phyloP scores from a whole-genome alignment of 768 basidiomycete genomes.

The Lepiota venenata region DNA sequence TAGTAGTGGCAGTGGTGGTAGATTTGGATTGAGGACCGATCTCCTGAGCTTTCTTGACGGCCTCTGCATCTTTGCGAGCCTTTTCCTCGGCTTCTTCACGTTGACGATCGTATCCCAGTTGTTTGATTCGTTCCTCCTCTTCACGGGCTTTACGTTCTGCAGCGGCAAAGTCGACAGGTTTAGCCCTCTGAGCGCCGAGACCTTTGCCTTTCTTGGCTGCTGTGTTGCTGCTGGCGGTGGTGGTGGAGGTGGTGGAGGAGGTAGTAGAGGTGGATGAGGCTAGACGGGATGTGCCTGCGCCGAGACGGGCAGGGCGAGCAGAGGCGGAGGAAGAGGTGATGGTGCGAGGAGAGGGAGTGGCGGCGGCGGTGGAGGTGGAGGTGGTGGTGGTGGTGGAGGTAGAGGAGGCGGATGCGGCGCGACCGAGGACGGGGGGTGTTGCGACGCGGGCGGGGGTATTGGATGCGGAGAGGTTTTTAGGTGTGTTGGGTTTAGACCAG shows the following conservation, averaged over 20 bases:
- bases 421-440: slow-evolving; percentile 58
- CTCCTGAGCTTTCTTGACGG: slow-evolving; percentile 35
- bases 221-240: slow-evolving; percentile 17
- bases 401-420: slow-evolving; percentile 36
- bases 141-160: slow-evolving; percentile 88
- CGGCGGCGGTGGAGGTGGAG: slow-evolving; percentile 19
- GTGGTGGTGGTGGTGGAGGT: slow-evolving; percentile 46
- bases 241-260: slow-evolving; percentile 20
- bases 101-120: slow-evolving; percentile 87
- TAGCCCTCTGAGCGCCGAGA: slow-evolving; percentile 86
- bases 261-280: slow-evolving; percentile 33
- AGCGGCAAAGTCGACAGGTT: slow-evolving; percentile 89
- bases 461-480: slow-evolving; percentile 45
- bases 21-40: slow-evolving; percentile 31
- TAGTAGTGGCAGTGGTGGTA: slow-evolving; percentile 21
- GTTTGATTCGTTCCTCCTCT: slow-evolving; percentile 89
- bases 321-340: slow-evolving; percentile 65
- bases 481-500: slow-evolving; percentile 85
- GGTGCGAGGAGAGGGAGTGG: slow-evolving; percentile 50
- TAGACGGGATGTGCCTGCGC: slow-evolving; percentile 34
- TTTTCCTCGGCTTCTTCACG: slow-evolving; percentile 83
- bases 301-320: slow-evolving; percentile 42
- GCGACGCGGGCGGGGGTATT: slow-evolving; percentile 43
- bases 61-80: slow-evolving; percentile 59
- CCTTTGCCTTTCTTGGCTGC: slow-evolving; percentile 67